Conservation (phyloP, 805 yeast genomes). For the Torulaspora gathmanii region DNA sequence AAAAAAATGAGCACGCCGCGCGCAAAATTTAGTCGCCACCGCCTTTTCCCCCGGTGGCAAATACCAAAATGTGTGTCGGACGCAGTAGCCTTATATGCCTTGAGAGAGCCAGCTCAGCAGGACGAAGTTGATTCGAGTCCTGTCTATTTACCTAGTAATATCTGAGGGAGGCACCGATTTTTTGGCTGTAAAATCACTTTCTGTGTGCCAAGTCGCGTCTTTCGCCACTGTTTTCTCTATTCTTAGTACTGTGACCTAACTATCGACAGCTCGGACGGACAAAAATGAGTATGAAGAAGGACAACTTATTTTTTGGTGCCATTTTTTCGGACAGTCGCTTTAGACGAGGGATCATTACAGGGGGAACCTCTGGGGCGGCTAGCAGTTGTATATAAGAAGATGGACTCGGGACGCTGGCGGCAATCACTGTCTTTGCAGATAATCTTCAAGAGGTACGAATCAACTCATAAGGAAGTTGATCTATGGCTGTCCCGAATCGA, state of each 20-base stretch:
- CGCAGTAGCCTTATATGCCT: neutral
- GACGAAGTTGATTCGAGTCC: no score
- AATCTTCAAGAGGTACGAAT: no score
- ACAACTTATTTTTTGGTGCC: neutral
- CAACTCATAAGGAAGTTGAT: no score
- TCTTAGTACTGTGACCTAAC: neutral
- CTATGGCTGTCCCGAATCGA: no score
- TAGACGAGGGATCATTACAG: no score
- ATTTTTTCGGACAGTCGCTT: neutral
- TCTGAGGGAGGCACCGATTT: neutral
- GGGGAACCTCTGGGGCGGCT: no score
- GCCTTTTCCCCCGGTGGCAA: slow-evolving; percentile 1
- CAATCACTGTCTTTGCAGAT: no score
- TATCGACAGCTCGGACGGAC: slow-evolving; percentile 1
- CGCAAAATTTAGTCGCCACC: neutral
- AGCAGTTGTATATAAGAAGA: no score
- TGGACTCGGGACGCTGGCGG: no score
- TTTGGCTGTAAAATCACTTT: neutral
- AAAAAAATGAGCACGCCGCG: slow-evolving; percentile 1
- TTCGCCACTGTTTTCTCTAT: slow-evolving; percentile 2
- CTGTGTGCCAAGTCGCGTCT: neutral
- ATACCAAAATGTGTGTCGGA: neutral
- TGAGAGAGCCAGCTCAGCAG: neutral
- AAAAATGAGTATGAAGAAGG: neutral
- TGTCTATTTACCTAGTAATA: neutral